Evolutionary conservation across 768 basidiomycete genomes (phyloP).

Genomic region (Tylopilus rubrobrunneus): DNA sequence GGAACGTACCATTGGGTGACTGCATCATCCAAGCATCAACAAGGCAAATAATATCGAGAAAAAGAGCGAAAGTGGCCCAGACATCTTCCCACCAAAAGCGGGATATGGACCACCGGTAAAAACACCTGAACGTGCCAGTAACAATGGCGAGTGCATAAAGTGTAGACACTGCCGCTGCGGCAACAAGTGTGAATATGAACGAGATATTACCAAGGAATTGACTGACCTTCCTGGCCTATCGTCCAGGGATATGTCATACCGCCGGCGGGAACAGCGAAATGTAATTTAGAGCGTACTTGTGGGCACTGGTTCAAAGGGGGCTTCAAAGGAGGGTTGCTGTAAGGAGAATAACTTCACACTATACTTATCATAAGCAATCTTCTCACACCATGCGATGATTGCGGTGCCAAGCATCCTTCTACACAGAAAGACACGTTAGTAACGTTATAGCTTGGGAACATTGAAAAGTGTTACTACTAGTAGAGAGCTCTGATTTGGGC

Average conservation of each 20-base stretch:
- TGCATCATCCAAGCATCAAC: neutral
- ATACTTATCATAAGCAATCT: neutral
- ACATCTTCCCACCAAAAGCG: conserved; percentile 3
- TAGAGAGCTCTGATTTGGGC: neutral
- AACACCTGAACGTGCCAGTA: neutral
- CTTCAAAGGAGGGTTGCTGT: no score
- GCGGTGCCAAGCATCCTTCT: neutral
- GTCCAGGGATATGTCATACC: neutral
- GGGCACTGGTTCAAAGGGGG: neutral
- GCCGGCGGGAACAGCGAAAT: neutral
- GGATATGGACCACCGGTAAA: conserved; percentile 1
- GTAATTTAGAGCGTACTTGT: neutral
- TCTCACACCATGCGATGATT: neutral
- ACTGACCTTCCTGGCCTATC: neutral
- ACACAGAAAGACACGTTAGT: neutral
- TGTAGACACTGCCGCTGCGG: neutral
- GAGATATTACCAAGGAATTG: no score
- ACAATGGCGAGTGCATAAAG: neutral
- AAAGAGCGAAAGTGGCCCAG: neutral
- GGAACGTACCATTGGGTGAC: neutral
- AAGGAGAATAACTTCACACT: no score
- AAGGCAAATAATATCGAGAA: neutral
- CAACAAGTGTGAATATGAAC: no score
- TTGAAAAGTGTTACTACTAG: no score
- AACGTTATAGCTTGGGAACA: neutral